Percentiles rank a stretch among this genome's conserved stretches.
phyloP scores from a whole-genome alignment of 306 rosid species.

The Medicago truncatula region DNA sequence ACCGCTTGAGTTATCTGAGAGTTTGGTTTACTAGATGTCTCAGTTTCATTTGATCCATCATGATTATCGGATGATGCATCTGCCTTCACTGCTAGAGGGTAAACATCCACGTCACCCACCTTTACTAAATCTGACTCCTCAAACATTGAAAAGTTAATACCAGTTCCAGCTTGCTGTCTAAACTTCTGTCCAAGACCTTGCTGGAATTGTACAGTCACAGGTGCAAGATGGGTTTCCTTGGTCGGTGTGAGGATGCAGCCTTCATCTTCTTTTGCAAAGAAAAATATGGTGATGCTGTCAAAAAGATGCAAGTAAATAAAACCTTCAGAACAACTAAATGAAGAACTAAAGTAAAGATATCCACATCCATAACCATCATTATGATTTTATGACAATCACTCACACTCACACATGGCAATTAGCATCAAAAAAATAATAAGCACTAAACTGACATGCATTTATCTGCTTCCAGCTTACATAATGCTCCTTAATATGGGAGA shows the following conservation, averaged over 20 bases:
- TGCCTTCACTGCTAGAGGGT: slow-evolving; percentile 87
- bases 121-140: slow-evolving; percentile 75
- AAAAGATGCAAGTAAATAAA: slow-evolving; percentile 42
- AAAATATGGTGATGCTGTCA: slow-evolving; percentile 77
- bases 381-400: background rate
- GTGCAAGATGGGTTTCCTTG: slow-evolving; percentile 63
- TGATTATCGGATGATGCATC: slow-evolving; percentile 61
- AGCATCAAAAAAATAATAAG: background rate
- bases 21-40: slow-evolving; percentile 49
- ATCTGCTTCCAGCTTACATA: slow-evolving; percentile 28
- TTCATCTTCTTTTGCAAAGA: slow-evolving; percentile 94
- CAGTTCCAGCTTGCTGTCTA: slow-evolving; percentile 82
- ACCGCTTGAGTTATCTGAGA: slow-evolving; percentile 93
- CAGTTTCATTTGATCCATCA: slow-evolving; percentile 65
- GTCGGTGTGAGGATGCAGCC: slow-evolving; percentile 70
- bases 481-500: slow-evolving; percentile 14
- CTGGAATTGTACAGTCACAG: slow-evolving; percentile 71
- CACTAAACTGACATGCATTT: slow-evolving; percentile 6
- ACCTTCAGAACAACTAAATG: slow-evolving; percentile 37
- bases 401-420: background rate
- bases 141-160: slow-evolving; percentile 71
- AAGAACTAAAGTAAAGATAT: slow-evolving; percentile 10
- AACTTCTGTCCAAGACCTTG: slow-evolving; percentile 97
- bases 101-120: slow-evolving; percentile 65
- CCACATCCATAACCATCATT: slow-evolving; percentile 9